phyloP scores from a whole-genome alignment of 2,329 filamentous ascomycete species.

The Herpotrichia juniperi region DNA sequence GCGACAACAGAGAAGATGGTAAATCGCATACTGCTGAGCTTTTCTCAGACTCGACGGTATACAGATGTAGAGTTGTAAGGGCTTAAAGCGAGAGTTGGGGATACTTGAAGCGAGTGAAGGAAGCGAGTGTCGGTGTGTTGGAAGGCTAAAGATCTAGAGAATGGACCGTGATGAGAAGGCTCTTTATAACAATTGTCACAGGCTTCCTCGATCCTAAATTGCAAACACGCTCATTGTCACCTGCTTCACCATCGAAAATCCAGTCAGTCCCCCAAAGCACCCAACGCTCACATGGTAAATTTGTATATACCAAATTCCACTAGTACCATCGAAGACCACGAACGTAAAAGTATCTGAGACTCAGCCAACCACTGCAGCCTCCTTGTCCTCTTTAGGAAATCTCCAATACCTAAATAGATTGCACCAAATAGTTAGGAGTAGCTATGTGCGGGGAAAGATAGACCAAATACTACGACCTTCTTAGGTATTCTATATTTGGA shows the following conservation, averaged over 20 bases:
- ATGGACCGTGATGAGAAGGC: neutral
- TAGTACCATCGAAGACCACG: neutral
- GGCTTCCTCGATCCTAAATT: neutral
- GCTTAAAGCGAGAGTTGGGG: neutral
- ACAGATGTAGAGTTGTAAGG: neutral
- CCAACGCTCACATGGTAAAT: neutral
- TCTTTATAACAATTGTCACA: neutral
- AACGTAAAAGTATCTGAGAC: slow-evolving; percentile 2
- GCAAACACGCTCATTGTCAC: neutral
- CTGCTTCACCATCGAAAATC: neutral
- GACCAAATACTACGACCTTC: neutral
- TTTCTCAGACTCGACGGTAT: neutral
- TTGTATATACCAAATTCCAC: neutral
- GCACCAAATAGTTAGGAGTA: neutral
- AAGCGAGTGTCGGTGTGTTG: neutral
- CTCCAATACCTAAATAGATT: slow-evolving; percentile 8
- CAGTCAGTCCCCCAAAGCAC: neutral
- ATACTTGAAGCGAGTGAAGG: neutral
- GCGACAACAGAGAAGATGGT: slow-evolving; percentile 9
- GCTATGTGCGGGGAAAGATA: slow-evolving; percentile 6
- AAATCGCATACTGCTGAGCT: slow-evolving; percentile 19
- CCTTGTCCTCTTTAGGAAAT: neutral
- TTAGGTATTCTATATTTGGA: neutral
- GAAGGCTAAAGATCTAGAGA: neutral
- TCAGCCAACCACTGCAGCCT: neutral